Conservation (phyloP, 768 basidiomycete genomes). For the Sarcomyxa edulis region DNA sequence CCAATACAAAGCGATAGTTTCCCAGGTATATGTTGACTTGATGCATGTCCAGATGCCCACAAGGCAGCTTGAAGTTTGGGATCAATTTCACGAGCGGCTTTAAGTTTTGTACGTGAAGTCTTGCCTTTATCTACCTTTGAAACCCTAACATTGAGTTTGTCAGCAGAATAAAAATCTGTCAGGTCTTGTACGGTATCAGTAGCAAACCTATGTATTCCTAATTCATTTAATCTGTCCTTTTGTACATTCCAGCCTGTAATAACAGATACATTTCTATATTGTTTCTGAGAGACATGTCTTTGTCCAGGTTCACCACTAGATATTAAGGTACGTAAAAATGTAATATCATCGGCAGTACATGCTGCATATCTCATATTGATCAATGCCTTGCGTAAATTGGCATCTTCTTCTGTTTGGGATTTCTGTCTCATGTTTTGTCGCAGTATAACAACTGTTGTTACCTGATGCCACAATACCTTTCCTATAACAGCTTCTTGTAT, state of each 20-base stretch:
- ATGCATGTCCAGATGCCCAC: slow-evolving; percentile 9
- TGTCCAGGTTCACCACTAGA: slow-evolving; percentile 8
- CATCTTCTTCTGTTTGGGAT: slow-evolving; percentile 9
- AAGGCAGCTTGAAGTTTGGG: slow-evolving; percentile 1
- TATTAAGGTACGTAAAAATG: slow-evolving; percentile 22
- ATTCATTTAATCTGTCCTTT: slow-evolving; percentile 31
- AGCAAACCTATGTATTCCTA: slow-evolving; percentile 26
- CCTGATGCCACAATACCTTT: slow-evolving; percentile 24
- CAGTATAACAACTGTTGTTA: slow-evolving; percentile 25
- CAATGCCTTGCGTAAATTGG: slow-evolving; percentile 11
- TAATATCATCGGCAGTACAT: slow-evolving; percentile 32
- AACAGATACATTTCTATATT: slow-evolving; percentile 28
- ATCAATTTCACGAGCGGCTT: background rate
- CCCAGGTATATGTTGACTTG: slow-evolving; percentile 17
- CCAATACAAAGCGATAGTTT: slow-evolving; percentile 24
- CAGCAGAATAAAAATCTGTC: slow-evolving; percentile 19
- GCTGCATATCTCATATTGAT: slow-evolving; percentile 22
- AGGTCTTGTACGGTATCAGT: slow-evolving; percentile 21
- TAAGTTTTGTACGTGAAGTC: background rate
- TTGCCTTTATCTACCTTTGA: background rate
- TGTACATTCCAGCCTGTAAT: slow-evolving; percentile 32
- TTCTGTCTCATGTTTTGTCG: slow-evolving; percentile 26
- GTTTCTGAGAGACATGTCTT: slow-evolving; percentile 7
- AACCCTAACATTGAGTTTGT: slow-evolving; percentile 8
- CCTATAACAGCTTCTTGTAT: slow-evolving; percentile 18